Percentiles rank a stretch among this genome's conserved stretches.
These are phyloP conservation scores for Trichoderma brevicompactum DNA, from an alignment of 2,329 filamentous ascomycete species.

Conservation along the genomic window DNA sequence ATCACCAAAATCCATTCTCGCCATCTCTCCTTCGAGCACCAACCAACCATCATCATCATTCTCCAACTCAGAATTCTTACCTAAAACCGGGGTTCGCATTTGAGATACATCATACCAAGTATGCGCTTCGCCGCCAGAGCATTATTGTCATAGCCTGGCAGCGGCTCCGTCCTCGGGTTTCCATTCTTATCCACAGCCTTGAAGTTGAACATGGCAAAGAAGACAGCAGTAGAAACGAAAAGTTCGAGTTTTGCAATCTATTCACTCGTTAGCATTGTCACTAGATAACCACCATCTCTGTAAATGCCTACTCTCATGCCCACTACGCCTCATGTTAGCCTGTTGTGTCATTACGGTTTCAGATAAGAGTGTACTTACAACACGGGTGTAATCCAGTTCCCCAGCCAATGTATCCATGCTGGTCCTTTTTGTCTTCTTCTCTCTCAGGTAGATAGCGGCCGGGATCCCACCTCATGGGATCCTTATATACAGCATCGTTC, in stretches of 20 bases:
- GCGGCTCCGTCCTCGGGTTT: constrained; percentile 29
- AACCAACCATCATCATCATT: too few relatives aligned
- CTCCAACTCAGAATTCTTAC: too few relatives aligned
- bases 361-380: constrained; percentile 32
- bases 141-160: constrained; percentile 31
- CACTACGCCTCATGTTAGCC: constrained; percentile 5
- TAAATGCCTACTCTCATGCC: constrained; percentile 19
- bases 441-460: constrained; percentile 51
- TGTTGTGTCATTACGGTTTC: neutral
- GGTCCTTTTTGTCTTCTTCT: constrained; percentile 49
- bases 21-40: too few relatives aligned
- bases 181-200: constrained; percentile 48
- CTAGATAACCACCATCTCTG: neutral
- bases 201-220: constrained; percentile 55
- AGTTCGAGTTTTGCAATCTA: constrained; percentile 59
- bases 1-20: too few relatives aligned
- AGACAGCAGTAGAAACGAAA: constrained; percentile 54
- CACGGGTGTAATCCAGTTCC: constrained; percentile 45
- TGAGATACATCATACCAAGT: constrained; percentile 2
- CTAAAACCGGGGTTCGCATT: constrained; percentile 23
- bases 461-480: constrained; percentile 57
- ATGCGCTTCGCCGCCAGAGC: neutral
- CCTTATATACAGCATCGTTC: constrained; percentile 52
- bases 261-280: constrained; percentile 29
- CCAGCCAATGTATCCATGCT: constrained; percentile 43